phyloP scores from a whole-genome alignment of 192 early-diverging fungal genomes.

The Coemansia pectinata region DNA sequence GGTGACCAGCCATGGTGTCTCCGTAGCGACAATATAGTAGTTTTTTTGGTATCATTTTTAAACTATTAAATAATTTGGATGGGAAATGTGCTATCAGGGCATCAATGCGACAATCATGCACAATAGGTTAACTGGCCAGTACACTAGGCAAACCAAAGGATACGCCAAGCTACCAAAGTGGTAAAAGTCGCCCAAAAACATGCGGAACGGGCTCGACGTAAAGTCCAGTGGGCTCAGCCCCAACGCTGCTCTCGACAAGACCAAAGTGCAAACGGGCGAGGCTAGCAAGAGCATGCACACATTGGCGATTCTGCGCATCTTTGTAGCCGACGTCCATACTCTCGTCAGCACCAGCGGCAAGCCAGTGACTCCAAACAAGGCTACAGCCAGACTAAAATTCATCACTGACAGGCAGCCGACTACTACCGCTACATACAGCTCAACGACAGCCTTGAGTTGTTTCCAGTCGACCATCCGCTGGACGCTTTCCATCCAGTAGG shows the following conservation, averaged over 20 bases:
- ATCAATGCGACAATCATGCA: slow-evolving; percentile 46
- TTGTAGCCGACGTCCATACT: slow-evolving; percentile 26
- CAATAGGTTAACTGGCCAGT: slow-evolving; percentile 65
- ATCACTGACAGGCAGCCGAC: slow-evolving; percentile 68
- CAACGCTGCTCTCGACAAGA: slow-evolving; percentile 56
- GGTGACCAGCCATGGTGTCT: too few relatives aligned
- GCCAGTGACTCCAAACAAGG: slow-evolving; percentile 58
- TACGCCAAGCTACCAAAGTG: slow-evolving; percentile 64
- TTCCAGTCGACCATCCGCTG: slow-evolving; percentile 34
- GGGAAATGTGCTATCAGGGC: slow-evolving; percentile 16
- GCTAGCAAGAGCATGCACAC: slow-evolving; percentile 44
- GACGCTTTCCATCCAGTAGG: slow-evolving; percentile 58
- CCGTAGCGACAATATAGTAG: too few relatives aligned
- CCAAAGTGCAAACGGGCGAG: slow-evolving; percentile 58
- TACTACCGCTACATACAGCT: slow-evolving; percentile 57
- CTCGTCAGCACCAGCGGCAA: slow-evolving; percentile 65
- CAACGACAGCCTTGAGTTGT: slow-evolving; percentile 45
- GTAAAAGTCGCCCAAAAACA: slow-evolving; percentile 64
- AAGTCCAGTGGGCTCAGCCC: slow-evolving; percentile 38
- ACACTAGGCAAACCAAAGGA: slow-evolving; percentile 65
- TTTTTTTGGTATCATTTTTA: too few relatives aligned
- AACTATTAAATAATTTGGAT: not conserved
- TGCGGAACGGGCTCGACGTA: slow-evolving; percentile 51
- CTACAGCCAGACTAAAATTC: slow-evolving; percentile 72
- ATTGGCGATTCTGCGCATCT: not conserved